Percentiles rank a stretch among this genome's conserved stretches.
These are phyloP conservation scores for Sporothrix schenckii DNA, from an alignment of 2,329 filamentous ascomycete species.

Conservation along the genomic window DNA sequence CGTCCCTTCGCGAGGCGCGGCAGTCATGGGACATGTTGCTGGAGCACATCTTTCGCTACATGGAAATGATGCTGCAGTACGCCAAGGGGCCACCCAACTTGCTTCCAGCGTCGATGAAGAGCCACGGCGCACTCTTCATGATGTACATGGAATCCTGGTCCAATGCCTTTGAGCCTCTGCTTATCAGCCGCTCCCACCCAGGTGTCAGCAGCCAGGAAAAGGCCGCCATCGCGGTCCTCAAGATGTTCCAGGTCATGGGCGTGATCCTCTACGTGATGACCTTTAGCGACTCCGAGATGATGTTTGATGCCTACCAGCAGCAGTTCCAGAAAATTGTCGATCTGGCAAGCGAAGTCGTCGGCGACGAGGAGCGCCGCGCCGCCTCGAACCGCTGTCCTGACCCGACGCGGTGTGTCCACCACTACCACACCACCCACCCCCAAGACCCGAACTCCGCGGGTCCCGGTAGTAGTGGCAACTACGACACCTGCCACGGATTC, in stretches of 20 bases:
- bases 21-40: conserved; percentile 59
- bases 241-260: conserved; percentile 64
- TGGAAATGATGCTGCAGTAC: conserved; percentile 56
- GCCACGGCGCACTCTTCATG: conserved; percentile 54
- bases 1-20: conserved; percentile 58
- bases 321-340: conserved; percentile 60
- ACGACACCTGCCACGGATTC: conserved; percentile 45
- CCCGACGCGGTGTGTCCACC: conserved; percentile 47
- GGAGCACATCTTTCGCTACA: conserved; percentile 61
- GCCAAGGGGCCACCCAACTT: conserved; percentile 57
- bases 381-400: conserved; percentile 52
- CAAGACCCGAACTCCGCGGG: background rate
- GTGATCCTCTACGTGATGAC: conserved; percentile 62
- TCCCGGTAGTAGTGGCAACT: background rate
- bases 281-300: conserved; percentile 60
- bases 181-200: conserved; percentile 53
- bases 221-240: conserved; percentile 62
- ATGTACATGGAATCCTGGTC: conserved; percentile 58
- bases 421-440: conserved; percentile 17
- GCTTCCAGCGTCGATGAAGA: conserved; percentile 53
- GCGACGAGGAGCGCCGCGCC: conserved; percentile 59
- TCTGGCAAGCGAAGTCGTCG: conserved; percentile 61
- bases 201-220: conserved; percentile 59
- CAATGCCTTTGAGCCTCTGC: conserved; percentile 58
- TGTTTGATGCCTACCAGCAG: conserved; percentile 58